Percentiles rank a stretch among this genome's conserved stretches.
Evolutionary conservation across 2,329 filamentous ascomycete species (phyloP).

Genomic region (Trichoderma breve): DNA sequence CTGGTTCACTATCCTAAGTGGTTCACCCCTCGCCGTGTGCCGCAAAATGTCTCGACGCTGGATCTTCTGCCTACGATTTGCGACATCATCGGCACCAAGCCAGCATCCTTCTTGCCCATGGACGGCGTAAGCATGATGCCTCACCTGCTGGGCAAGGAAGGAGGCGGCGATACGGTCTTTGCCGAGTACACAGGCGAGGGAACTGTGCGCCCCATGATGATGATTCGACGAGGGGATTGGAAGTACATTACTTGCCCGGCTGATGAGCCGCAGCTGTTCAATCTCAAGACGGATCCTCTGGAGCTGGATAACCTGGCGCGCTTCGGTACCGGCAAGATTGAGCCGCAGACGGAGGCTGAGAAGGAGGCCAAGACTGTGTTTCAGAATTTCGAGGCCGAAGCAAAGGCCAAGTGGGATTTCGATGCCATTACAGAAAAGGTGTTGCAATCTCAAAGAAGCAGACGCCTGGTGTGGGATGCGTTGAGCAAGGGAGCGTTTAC

Average conservation of each 20-base stretch:
- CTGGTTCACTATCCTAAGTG: conserved; percentile 76
- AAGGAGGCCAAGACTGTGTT: conserved; percentile 51
- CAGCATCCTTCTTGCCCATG: conserved; percentile 71
- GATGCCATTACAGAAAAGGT: conserved; percentile 72
- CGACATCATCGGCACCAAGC: conserved; percentile 71
- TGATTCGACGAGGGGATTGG: conserved; percentile 87
- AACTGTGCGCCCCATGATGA: conserved; percentile 83
- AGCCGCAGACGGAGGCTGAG: conserved; percentile 43
- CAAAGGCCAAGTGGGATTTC: conserved; percentile 76
- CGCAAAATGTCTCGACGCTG: conserved; percentile 84
- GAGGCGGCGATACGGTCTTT: conserved; percentile 82
- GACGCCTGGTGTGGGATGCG: conserved; percentile 76
- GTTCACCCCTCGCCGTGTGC: conserved; percentile 73
- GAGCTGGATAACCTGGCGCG: conserved; percentile 73
- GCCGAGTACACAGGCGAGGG: conserved; percentile 95
- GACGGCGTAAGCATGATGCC: conserved; percentile 80
- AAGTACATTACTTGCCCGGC: conserved; percentile 87
- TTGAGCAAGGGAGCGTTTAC: conserved; percentile 73
- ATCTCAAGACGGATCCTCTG: conserved; percentile 70
- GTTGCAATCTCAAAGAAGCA: conserved; percentile 72
- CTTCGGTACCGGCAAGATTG: conserved; percentile 36
- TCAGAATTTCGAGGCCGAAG: conserved; percentile 70
- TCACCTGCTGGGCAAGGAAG: conserved; percentile 64
- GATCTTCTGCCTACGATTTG: conserved; percentile 88
- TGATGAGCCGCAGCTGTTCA: conserved; percentile 81